These are phyloP conservation scores for Claviceps maximensis DNA, from an alignment of 2,329 filamentous ascomycete genomes.

Conservation along the genomic window DNA sequence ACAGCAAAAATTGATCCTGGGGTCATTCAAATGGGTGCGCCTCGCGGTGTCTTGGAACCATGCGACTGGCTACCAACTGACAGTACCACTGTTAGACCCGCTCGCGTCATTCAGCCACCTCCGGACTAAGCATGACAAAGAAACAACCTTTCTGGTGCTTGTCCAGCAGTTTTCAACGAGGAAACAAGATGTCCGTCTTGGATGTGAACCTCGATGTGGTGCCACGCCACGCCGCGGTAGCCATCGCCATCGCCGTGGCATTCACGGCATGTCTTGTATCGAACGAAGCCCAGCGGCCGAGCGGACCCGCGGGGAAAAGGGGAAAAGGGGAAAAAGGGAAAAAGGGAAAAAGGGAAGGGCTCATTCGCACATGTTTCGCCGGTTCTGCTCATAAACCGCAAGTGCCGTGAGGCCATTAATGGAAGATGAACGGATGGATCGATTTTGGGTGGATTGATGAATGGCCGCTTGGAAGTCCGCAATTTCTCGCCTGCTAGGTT, in stretches of 20 bases:
- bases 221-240: not conserved
- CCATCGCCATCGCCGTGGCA: not conserved
- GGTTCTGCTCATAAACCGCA: not conserved
- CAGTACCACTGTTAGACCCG: not conserved
- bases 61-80: not conserved
- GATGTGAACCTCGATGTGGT: not conserved
- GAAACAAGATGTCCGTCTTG: not conserved
- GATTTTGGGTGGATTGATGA: not conserved
- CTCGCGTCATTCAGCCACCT: not conserved
- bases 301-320: too few relatives aligned
- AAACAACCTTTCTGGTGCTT: not conserved
- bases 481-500: too few relatives aligned
- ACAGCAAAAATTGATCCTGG: too few relatives aligned
- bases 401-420: not conserved
- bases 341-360: too few relatives aligned
- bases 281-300: not conserved
- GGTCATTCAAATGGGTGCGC: not conserved
- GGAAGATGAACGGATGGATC: not conserved
- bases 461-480: not conserved
- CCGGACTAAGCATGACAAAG: not conserved
- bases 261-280: not conserved
- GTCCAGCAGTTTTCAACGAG: not conserved
- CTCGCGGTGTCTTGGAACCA: not conserved
- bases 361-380: constrained; percentile 1
- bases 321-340: too few relatives aligned